These are phyloP conservation scores for Podaxis carcinomalis DNA, from an alignment of 768 basidiomycete species.

Conservation along the genomic window DNA sequence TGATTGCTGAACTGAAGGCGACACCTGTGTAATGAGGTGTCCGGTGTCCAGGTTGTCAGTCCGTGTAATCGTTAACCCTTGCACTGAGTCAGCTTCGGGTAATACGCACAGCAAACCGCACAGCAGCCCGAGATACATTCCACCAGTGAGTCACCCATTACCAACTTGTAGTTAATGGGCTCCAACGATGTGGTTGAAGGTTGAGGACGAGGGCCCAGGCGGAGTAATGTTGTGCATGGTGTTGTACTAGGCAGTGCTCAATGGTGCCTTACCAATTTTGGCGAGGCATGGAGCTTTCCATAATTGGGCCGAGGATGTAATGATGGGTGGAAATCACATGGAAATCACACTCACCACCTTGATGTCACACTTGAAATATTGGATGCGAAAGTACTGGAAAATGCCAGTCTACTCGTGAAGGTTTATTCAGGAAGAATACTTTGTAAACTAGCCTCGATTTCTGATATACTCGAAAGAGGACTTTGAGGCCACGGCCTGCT, in stretches of 20 bases:
- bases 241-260: neutral
- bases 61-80: neutral
- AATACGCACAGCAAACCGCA: constrained; percentile 25
- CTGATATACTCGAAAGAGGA: constrained; percentile 5
- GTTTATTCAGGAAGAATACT: constrained; percentile 11
- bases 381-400: neutral
- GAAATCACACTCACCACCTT: neutral
- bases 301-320: neutral
- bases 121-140: constrained; percentile 19
- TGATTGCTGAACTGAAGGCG: neutral
- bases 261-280: neutral
- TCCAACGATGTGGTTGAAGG: neutral
- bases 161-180: neutral
- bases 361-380: neutral
- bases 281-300: neutral
- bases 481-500: constrained; percentile 20
- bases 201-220: neutral
- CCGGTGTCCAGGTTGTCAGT: neutral
- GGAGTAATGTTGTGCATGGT: neutral
- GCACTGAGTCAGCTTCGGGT: neutral
- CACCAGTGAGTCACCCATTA: neutral
- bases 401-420: neutral
- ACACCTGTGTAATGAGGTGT: neutral
- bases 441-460: constrained; percentile 13
- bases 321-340: neutral